These are phyloP conservation scores for Cyberlindnera japonica DNA, from an alignment of 805 yeast genomes.

Conservation along the genomic window DNA sequence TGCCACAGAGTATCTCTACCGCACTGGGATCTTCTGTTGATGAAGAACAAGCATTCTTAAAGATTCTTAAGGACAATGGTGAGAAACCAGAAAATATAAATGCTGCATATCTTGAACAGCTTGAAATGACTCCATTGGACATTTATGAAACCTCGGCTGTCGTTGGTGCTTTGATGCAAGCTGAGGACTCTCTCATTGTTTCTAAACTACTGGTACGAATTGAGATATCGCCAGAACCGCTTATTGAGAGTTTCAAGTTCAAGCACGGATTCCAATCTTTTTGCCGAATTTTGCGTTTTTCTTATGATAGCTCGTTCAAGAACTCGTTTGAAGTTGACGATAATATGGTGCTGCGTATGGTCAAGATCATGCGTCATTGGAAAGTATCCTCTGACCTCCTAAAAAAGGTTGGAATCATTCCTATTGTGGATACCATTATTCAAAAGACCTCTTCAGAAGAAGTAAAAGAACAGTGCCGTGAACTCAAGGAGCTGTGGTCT, in stretches of 20 bases:
- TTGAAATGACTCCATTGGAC: slow-evolving; percentile 49
- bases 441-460: slow-evolving; percentile 22
- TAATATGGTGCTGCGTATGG: slow-evolving; percentile 42
- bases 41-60: slow-evolving; percentile 70
- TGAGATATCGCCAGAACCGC: slow-evolving; percentile 45
- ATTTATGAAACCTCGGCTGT: slow-evolving; percentile 67
- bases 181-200: slow-evolving; percentile 63
- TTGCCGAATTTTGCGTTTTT: slow-evolving; percentile 49
- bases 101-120: slow-evolving; percentile 57
- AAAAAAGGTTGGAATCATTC: slow-evolving; percentile 67
- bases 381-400: slow-evolving; percentile 74
- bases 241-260: slow-evolving; percentile 59
- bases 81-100: slow-evolving; percentile 55
- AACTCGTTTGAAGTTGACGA: slow-evolving; percentile 30
- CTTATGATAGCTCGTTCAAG: slow-evolving; percentile 15
- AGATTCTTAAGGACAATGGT: slow-evolving; percentile 48
- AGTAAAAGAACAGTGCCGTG: slow-evolving; percentile 36
- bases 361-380: slow-evolving; percentile 59
- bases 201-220: slow-evolving; percentile 67
- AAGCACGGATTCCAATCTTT: slow-evolving; percentile 87
- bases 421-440: slow-evolving; percentile 45
- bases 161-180: slow-evolving; percentile 77
- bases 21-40: slow-evolving; percentile 74
- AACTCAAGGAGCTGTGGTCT: slow-evolving; percentile 65
- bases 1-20: slow-evolving; percentile 80